Evolutionary conservation across 306 rosid genomes (phyloP), one percentile per base, ranked within the genome.

Genomic region (Mimosa bimucronata): DNA sequence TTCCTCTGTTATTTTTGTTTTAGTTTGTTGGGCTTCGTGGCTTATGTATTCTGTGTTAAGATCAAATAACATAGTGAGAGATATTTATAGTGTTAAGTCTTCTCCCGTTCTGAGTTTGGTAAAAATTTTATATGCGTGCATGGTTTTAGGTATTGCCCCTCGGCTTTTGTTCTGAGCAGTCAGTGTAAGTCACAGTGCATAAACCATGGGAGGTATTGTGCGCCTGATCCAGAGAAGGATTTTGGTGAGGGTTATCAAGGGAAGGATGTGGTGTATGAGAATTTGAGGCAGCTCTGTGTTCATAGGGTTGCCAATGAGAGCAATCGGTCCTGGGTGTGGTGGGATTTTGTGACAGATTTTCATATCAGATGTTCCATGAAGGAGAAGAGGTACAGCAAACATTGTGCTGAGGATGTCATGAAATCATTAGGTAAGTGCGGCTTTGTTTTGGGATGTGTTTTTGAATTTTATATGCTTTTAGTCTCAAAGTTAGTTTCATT

Each of bases 321-420:
- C 73, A 85, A 84, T 42, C 90, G 97, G 26, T 87, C 99, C 10
- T 95, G 99, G 99, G 92, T 91, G n/a, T 95, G 99, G 99, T 95
- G 99, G 99, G 99, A 95, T 79, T 95, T 89, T 38, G 99, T 91
- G 40, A 91, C 98, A 25, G 99, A 95, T 87, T 95, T 95, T 77
- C 98, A 95, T 82, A 67, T 95, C 81, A 87, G 99, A 73, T 95
- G 99, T 79, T 95, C 99, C 75, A 91, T 95, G 99, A 95, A 93
- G 85, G 88, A 95, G 86, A 93, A 95, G 78, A 90, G 76, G 79
- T 95, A 95, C 50, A 90, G 85, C 88, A 95, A 91, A 81, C 88
- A 91, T 34, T 95, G 99, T 66, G 97, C 99, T 37, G 96, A 93
- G 77, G 85, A 84, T 73, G 97, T 93, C 75, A 79, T 95, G 87